Conservation (phyloP, 129 eudicot species). For the Deinandra increscens region DNA sequence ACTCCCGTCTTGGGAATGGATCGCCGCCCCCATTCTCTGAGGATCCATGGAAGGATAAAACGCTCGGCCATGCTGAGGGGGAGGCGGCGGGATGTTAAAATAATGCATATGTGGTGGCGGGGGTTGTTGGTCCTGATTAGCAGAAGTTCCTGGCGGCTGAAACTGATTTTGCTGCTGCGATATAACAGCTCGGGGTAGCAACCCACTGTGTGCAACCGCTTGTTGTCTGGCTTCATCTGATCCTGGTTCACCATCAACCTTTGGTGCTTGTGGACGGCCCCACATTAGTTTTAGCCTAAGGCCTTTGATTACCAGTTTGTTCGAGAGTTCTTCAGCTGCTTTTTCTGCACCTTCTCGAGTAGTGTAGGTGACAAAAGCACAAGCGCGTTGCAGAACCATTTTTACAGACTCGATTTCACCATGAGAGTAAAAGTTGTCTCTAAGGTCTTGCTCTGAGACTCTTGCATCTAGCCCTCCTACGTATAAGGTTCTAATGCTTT, state of each 20-base stretch:
- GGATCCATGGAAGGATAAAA: constrained; percentile 93
- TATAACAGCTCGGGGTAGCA: constrained; percentile 82
- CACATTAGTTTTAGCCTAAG: constrained; percentile 86
- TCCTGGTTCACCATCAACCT: constrained; percentile 46
- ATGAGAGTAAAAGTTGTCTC: constrained; percentile 81
- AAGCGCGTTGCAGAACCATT: constrained; percentile 78
- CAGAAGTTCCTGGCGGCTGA: constrained; percentile 61
- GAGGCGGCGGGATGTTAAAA: constrained; percentile 80
- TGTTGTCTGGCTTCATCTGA: constrained; percentile 68
- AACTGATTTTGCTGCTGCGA: constrained; percentile 83
- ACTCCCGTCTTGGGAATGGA: constrained; percentile 65
- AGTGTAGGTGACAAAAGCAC: constrained; percentile 92
- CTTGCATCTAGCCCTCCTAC: constrained; percentile 87
- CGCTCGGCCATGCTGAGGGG: constrained; percentile 66
- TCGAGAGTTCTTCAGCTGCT: constrained; percentile 91
- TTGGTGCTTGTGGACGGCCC: constrained; percentile 93
- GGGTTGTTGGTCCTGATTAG: constrained; percentile 34
- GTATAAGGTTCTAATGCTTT: constrained; percentile 87
- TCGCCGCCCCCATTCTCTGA: constrained; percentile 85
- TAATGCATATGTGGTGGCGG: constrained; percentile 49
- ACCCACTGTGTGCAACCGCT: constrained; percentile 73
- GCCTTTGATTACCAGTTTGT: constrained; percentile 78
- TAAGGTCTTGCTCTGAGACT: constrained; percentile 76
- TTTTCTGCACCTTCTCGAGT: constrained; percentile 92
- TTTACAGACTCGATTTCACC: constrained; percentile 92